Evolutionary conservation across 805 yeast genomes (phyloP).

Genomic region (Cyberlindnera veronae): DNA sequence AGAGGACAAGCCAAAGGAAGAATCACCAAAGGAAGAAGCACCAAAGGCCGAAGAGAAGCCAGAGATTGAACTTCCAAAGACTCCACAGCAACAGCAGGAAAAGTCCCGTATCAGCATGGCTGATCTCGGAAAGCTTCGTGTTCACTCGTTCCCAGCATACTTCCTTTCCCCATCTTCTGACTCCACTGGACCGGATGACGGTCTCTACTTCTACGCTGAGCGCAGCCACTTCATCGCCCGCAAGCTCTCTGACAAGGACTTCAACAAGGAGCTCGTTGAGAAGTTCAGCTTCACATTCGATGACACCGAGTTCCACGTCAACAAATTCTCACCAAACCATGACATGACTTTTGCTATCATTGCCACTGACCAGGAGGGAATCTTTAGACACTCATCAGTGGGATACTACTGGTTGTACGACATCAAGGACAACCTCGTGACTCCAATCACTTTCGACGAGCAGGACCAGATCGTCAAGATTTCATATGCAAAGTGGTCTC

Average conservation of each 20-base stretch:
- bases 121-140: conserved; percentile 20
- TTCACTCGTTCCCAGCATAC: conserved; percentile 9
- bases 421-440: conserved; percentile 23
- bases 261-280: conserved; percentile 6
- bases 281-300: conserved; percentile 10
- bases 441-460: conserved; percentile 28
- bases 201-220: conserved; percentile 19
- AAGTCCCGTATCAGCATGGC: conserved; percentile 17
- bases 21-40: conserved; percentile 1
- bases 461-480: conserved; percentile 28
- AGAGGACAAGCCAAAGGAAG: background rate
- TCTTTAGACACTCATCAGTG: conserved; percentile 53
- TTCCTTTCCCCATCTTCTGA: conserved; percentile 19
- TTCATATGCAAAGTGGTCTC: conserved; percentile 66
- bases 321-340: conserved; percentile 20
- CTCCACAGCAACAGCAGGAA: background rate
- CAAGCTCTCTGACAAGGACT: conserved; percentile 16
- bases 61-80: conserved; percentile 3
- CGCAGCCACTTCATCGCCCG: conserved; percentile 9
- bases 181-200: conserved; percentile 20
- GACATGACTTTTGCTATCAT: conserved; percentile 39
- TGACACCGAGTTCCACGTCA: conserved; percentile 8
- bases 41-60: conserved; percentile 2
- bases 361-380: conserved; percentile 44
- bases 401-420: conserved; percentile 42